Evolutionary conservation across 208 protist species (phyloP), one percentile per base, ranked within the genome.

Genomic region (Leishmania guyanensis): DNA sequence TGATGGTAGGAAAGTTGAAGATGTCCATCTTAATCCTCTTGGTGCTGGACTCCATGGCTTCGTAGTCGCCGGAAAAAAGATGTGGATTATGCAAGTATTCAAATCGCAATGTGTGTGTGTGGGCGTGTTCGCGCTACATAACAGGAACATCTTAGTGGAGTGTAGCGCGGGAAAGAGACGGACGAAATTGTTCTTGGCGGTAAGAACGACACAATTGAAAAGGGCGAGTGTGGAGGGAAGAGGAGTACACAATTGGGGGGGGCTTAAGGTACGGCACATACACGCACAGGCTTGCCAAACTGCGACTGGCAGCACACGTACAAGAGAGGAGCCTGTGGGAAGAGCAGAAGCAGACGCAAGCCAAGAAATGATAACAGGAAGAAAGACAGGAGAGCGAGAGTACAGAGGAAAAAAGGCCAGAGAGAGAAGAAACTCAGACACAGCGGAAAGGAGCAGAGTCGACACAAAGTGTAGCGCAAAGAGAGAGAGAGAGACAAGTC

Each of bases 1-100:
- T 82, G 22, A 29, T 71, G 50, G 70, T 10, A 0, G 85, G 75
- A 26, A 87, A 51, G 68, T 75, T 64, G 39, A 91, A 90, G 51
- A 91, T 79, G 6, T 93, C 90, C 54, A 81, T 68, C 48, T 86
- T 87, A 9, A 71, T 72, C 71, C 85, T 90, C 65, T 90, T 92
- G 17, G 56, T 60, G 12, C 86, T 78, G 9, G 83, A 58, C 60
- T 88, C 85, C 73, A 85, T 86, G 16, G 72, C 33, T 48, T 33
- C 2, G 20, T 68, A 16, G 36, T 17, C 46, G 26, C 43, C 36
- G 20, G 33, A 0, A 73, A 54, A 17, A 20, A 26, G 3, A 12
- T 51, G 69, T 51, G 14, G 16, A 73, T 73, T 48, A 36, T 26
- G 33, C 46, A 17, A 33, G 29, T 2, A 17, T 73, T 20, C 9